Evolutionary conservation across 2,329 filamentous ascomycete genomes (phyloP).

Genomic region (Sarocladium kiliense): DNA sequence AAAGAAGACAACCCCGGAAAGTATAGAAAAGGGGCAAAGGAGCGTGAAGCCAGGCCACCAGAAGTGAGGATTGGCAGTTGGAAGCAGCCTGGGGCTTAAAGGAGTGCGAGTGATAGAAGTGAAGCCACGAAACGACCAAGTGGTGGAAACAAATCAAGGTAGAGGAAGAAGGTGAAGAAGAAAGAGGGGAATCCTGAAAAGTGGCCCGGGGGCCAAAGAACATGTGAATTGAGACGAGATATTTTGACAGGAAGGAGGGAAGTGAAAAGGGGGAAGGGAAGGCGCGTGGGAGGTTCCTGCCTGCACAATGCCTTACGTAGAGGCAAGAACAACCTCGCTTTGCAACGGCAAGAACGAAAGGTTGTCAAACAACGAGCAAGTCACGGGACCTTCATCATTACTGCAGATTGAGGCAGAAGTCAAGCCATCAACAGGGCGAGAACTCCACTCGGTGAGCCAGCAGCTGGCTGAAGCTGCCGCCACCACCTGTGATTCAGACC

Average conservation of each 20-base stretch:
- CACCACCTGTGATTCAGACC: slow-evolving; percentile 7
- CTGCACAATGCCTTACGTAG: too few relatives aligned
- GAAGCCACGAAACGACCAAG: background rate
- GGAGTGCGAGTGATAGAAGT: slow-evolving; percentile 7
- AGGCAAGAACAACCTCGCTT: too few relatives aligned
- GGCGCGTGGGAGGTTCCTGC: background rate
- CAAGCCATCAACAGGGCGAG: background rate
- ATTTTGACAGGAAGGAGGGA: too few relatives aligned
- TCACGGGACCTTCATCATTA: background rate
- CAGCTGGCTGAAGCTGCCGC: slow-evolving; percentile 2
- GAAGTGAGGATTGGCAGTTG: background rate
- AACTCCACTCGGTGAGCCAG: background rate
- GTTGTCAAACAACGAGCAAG: too few relatives aligned
- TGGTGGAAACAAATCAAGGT: slow-evolving; percentile 8
- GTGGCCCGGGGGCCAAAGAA: background rate
- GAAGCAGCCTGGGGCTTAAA: background rate
- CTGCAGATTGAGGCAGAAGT: background rate
- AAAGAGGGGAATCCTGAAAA: background rate
- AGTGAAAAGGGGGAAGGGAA: too few relatives aligned
- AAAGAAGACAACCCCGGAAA: too few relatives aligned
- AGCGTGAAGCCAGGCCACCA: background rate
- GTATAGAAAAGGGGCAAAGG: too few relatives aligned
- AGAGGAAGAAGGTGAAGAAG: slow-evolving; percentile 1
- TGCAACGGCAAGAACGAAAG: too few relatives aligned
- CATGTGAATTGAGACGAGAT: too few relatives aligned